Evolutionary conservation across 768 basidiomycete genomes (phyloP), one percentile per base, ranked within the genome.

Genomic region (Gloeostereum incarnatum): DNA sequence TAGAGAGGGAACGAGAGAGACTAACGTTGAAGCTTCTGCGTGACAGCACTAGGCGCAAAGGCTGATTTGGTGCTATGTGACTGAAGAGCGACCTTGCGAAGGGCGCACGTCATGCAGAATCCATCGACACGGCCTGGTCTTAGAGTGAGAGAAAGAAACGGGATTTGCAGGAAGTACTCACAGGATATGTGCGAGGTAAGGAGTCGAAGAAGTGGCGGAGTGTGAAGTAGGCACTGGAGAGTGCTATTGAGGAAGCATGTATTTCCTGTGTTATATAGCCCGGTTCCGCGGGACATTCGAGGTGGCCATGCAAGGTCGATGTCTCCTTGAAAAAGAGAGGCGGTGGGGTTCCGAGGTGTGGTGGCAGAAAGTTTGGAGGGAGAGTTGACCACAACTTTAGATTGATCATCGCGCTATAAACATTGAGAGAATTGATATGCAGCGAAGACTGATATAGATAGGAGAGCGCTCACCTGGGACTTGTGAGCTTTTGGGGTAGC

Each of bases 201-300:
- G 30, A 83, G 52, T 44, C 69, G 73, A 25, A 91, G 66, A 18
- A 99, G 69, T 2, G 93, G 90, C 6, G 92, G 79, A 1, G 94
- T 97, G 52, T 98, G 92, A 10, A 96, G 59, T 35, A 98, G 71
- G 50, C 90, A 91, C 62, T 99, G 96, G 35, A 98, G 61, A 16
- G 83, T 87, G 47, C 90, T 91, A 57, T 99, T 99, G 49, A 97
- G 65, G 58, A 94, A 99, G 60, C 96, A 99, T 2, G 90, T 94
- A 53, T 97, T 98, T 32, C 89, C 90, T 19, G 65, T 81, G 59
- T 97, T 97, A 52, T 74, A 68, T 32, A 97, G 62, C 1, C 92
- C 92, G 35, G 53, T 58, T 27, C 74, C 83, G 36, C 71, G 55
- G 38, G 51, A 61, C 35, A 53, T 66, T 10, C 54, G 57, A 17